Evolutionary conservation across 1,284 basidiomycete genomes (phyloP), one percentile per base, ranked within the genome.

Genomic region (Inonotus obliquus): DNA sequence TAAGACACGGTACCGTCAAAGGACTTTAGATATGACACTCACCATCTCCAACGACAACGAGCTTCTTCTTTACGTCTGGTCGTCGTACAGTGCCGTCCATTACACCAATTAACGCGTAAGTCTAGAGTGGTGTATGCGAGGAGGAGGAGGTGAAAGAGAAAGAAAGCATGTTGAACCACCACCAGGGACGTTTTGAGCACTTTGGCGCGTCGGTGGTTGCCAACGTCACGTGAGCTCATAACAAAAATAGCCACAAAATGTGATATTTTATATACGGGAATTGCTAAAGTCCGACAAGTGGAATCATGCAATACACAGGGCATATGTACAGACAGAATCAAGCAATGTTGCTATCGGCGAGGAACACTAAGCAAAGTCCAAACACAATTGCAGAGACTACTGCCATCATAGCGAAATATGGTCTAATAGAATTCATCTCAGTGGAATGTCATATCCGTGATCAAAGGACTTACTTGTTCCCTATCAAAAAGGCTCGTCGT

Each of bases 31-130:
- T 4, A 13, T 45, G 69, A 75, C 69, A 82, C 77, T 83, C 81
- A 86, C 91, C 91, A 73, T 93, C 91, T 65, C 89, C 89, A 39
- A 96, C 93, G 47, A 96, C 93, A 44, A 96, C 93, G 32, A 96
- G 82, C 73, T 96, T 96, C 69, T 86, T 83, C 78, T 93, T 94
- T 65, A 90, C 72, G 72, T 95, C 93, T 61, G 92, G 92, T 72
- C 88, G 68, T 60, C 54, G 51, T 25, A 52, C 41, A 25, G 48
- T 25, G 37, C 35, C 44, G n/a, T 63, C 62, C 62, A 63, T 63
- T 11, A 37, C 23, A 13, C n/a, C 17, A 35, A 44, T 6, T 17
- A 44, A 17, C 17, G 14, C 51, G 19, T 9, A 27, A 13, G 6
- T 17, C 4, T 32, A 5, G 10, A 32, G n/a, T 52, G 25, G 10